These are phyloP conservation scores for Globisporangium cederbergense DNA, from an alignment of 352 stramenopile species.

Conservation along the genomic window DNA sequence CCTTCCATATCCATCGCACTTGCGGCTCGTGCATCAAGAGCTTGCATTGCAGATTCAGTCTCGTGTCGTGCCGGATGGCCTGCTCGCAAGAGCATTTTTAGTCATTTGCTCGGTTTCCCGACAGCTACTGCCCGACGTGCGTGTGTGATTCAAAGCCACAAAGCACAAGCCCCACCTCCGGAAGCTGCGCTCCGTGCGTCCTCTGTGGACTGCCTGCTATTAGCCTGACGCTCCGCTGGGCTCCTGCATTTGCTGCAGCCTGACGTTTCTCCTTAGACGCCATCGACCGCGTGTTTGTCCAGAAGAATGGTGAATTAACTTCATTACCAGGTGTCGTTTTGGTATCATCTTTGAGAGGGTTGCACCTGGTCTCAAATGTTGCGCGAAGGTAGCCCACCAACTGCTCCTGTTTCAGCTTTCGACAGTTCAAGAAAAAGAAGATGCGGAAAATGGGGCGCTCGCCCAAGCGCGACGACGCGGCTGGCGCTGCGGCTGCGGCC, in stretches of 20 bases:
- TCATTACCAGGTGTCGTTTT: not conserved
- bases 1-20: conserved; percentile 12
- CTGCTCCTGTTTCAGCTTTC: not conserved
- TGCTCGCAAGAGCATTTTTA: not conserved
- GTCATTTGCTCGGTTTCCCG: too few relatives aligned
- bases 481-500: conserved; percentile 2
- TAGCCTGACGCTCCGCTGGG: not conserved
- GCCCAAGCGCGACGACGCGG: conserved; percentile 1
- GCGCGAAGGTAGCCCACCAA: not conserved
- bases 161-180: too few relatives aligned
- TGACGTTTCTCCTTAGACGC: not conserved
- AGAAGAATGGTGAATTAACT: not conserved
- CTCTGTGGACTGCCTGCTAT: not conserved
- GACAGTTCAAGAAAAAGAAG: conserved; percentile 4
- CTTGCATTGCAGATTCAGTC: not conserved
- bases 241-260: not conserved
- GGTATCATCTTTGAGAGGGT: conserved; percentile 3
- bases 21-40: not conserved
- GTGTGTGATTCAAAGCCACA: too few relatives aligned
- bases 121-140: too few relatives aligned
- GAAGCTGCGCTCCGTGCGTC: too few relatives aligned
- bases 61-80: not conserved
- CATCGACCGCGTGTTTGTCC: not conserved
- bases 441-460: conserved; percentile 13
- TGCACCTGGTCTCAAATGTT: not conserved